Conservation (phyloP, 495 filamentous ascomycete species). For the Neurospora sp. region DNA sequence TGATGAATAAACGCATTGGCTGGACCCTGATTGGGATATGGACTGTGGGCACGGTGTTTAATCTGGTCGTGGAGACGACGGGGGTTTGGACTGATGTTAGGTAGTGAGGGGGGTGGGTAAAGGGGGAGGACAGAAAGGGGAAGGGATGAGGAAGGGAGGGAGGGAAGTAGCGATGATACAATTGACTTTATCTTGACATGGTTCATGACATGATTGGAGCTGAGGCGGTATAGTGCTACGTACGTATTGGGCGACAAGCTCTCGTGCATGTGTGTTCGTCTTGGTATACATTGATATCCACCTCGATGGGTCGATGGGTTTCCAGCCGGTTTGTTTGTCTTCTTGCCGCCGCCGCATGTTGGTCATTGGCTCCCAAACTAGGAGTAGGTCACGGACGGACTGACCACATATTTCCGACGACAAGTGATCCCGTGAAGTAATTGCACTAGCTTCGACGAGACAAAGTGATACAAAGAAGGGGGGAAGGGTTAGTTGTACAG, state of each 20-base stretch:
- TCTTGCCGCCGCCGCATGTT: background rate
- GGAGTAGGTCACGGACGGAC: background rate
- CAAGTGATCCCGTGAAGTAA: background rate
- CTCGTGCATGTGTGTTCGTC: background rate
- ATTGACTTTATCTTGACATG: background rate
- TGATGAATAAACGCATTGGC: slow-evolving; percentile 77
- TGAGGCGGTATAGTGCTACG: background rate
- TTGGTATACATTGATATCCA: background rate
- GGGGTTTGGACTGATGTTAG: slow-evolving; percentile 37
- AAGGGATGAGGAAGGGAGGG: too few species aligned
- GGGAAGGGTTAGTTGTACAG: background rate
- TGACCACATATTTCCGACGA: background rate
- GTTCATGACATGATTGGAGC: background rate
- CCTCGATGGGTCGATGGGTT: background rate
- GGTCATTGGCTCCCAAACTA: background rate
- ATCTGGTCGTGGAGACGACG: slow-evolving; percentile 72
- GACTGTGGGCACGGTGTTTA: slow-evolving; percentile 71
- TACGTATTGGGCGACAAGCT: background rate
- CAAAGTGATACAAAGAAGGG: background rate
- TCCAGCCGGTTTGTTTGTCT: background rate
- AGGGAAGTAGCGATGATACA: background rate
- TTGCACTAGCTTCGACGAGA: background rate
- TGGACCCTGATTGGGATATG: slow-evolving; percentile 76
- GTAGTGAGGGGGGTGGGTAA: background rate
- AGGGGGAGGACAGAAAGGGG: background rate